phyloP scores from a whole-genome alignment of 805 yeast genomes.

The Candida mattraensis region DNA sequence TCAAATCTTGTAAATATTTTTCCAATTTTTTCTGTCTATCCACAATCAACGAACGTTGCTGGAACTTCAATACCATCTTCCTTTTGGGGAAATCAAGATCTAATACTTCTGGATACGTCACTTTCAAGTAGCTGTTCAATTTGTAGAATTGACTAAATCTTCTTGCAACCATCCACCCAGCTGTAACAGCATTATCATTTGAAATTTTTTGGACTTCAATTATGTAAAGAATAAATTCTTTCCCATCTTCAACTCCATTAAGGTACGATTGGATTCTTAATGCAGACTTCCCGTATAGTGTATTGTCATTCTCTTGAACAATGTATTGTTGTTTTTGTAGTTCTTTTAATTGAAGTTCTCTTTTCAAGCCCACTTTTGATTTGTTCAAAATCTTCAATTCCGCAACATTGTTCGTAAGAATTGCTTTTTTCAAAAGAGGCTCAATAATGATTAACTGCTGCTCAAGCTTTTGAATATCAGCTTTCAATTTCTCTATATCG shows the following conservation, averaged over 20 bases:
- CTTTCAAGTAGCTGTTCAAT: constrained; percentile 63
- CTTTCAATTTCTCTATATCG: constrained; percentile 58
- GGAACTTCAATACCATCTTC: constrained; percentile 70
- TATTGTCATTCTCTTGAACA: constrained; percentile 79
- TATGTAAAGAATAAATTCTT: constrained; percentile 66
- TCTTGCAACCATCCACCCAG: constrained; percentile 90
- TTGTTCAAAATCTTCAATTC: constrained; percentile 68
- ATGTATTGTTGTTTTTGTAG: constrained; percentile 75
- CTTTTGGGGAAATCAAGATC: constrained; percentile 57
- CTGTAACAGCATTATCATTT: constrained; percentile 41
- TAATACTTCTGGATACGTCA: constrained; percentile 49
- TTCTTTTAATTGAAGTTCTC: constrained; percentile 75
- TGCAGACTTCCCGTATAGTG: constrained; percentile 65
- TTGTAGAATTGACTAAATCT: constrained; percentile 81
- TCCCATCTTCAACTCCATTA: constrained; percentile 55
- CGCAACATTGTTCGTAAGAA: constrained; percentile 70
- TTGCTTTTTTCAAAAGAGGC: constrained; percentile 77
- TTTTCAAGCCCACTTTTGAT: constrained; percentile 62
- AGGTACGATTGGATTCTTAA: constrained; percentile 55
- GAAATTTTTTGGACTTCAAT: constrained; percentile 66
- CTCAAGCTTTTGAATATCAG: constrained; percentile 56
- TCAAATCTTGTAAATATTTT: constrained; percentile 54
- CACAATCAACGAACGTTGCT: constrained; percentile 61
- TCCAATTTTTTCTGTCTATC: constrained; percentile 63
- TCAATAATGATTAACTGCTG: constrained; percentile 65